These are phyloP conservation scores for Saturnispora besseyi DNA, from an alignment of 805 yeast species.

Conservation along the genomic window DNA sequence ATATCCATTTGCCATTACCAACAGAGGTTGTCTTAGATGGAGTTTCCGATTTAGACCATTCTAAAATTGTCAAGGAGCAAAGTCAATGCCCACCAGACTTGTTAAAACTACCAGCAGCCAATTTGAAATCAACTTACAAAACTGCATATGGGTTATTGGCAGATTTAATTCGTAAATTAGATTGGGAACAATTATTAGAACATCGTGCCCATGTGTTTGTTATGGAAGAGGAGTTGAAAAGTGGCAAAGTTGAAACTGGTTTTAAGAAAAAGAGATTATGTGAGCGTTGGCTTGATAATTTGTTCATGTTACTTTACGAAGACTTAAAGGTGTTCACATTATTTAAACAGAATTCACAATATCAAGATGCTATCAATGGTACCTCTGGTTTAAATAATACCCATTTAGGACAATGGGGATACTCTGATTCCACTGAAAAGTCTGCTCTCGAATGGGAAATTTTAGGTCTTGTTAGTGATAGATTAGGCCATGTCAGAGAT, in stretches of 20 bases:
- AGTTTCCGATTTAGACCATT: conserved; percentile 58
- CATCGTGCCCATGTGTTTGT: conserved; percentile 57
- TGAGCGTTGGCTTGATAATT: conserved; percentile 66
- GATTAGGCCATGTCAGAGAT: conserved; percentile 80
- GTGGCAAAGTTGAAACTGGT: not conserved
- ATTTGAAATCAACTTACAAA: conserved; percentile 49
- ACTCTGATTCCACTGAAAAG: conserved; percentile 35
- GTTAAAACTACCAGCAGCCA: conserved; percentile 58
- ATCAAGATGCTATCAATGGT: conserved; percentile 2
- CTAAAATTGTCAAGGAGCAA: conserved; percentile 59
- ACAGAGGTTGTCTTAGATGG: conserved; percentile 62
- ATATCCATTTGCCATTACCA: conserved; percentile 69
- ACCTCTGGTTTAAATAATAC: not conserved
- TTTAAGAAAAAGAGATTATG: conserved; percentile 58
- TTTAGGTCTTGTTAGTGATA: conserved; percentile 73
- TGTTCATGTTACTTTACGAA: conserved; percentile 60
- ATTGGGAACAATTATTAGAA: conserved; percentile 62
- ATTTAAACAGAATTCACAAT: conserved; percentile 37
- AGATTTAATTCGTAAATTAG: conserved; percentile 53
- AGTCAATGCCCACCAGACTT: conserved; percentile 45
- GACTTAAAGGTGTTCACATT: conserved; percentile 76
- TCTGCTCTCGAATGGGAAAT: conserved; percentile 66
- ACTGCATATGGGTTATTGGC: conserved; percentile 54
- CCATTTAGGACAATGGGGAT: conserved; percentile 9
- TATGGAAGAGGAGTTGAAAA: conserved; percentile 56